Percentiles rank a stretch among this genome's conserved stretches.
These are phyloP conservation scores for Lipomyces starkeyi DNA, from an alignment of 805 yeast genomes.

Conservation along the genomic window DNA sequence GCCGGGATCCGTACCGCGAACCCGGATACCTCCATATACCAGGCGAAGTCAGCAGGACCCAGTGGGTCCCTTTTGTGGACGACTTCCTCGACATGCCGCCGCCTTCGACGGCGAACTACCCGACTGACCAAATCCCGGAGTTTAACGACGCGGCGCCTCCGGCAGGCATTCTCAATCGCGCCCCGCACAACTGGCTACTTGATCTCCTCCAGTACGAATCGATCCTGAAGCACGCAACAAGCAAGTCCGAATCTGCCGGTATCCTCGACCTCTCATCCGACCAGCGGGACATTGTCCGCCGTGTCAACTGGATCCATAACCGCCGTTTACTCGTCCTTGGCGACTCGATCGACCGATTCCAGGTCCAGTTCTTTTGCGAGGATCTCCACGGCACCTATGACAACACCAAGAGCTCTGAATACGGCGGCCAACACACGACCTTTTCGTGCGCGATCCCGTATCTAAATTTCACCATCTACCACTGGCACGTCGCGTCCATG, in stretches of 20 bases:
- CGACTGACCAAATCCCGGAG: conserved; percentile 22
- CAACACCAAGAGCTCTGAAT: not conserved
- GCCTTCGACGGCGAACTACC: conserved; percentile 30
- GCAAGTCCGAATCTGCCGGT: not conserved
- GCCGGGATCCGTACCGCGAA: conserved; percentile 30
- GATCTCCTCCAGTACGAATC: conserved; percentile 15
- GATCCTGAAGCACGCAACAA: not conserved
- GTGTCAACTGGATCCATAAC: conserved; percentile 33
- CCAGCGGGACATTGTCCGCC: conserved; percentile 22
- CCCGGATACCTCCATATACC: conserved; percentile 29
- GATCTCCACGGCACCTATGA: conserved; percentile 11
- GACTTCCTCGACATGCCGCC: conserved; percentile 19
- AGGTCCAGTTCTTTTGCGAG: conserved; percentile 30
- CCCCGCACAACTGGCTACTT: conserved; percentile 30
- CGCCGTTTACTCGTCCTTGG: conserved; percentile 33
- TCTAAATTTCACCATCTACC: conserved; percentile 31
- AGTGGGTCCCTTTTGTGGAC: conserved; percentile 26
- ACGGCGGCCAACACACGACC: conserved; percentile 36
- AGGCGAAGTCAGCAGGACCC: conserved; percentile 7
- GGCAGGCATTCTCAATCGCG: not conserved
- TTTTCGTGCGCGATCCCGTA: conserved; percentile 20
- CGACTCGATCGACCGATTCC: conserved; percentile 35
- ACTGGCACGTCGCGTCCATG: conserved; percentile 35
- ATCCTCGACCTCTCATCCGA: conserved; percentile 9
- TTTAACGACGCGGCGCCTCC: conserved; percentile 29